phyloP scores from a whole-genome alignment of 306 rosid genomes.

The Glycine latifolia region DNA sequence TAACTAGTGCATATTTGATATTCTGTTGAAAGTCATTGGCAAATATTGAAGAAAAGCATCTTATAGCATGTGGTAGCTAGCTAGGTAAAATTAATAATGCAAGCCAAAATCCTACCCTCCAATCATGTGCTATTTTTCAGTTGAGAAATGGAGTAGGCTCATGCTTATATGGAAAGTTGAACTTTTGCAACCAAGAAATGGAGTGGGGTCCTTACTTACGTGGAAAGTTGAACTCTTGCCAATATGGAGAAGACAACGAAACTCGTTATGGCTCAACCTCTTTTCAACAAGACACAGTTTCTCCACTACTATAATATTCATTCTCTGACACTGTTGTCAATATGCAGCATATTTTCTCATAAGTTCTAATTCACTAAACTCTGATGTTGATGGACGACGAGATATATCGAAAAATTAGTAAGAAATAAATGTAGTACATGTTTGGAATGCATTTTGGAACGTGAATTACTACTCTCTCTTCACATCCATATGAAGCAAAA shows the following conservation, averaged over 20 bases:
- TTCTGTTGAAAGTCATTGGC: neutral
- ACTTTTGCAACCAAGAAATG: slow-evolving; percentile 21
- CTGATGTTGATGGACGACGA: no score
- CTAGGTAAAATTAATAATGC: slow-evolving; percentile 31
- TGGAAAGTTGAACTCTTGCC: slow-evolving; percentile 47
- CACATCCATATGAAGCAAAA: no score
- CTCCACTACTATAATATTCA: slow-evolving; percentile 58
- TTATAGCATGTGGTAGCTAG: neutral
- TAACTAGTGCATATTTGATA: neutral
- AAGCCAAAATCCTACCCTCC: slow-evolving; percentile 41
- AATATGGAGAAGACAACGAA: slow-evolving; percentile 40
- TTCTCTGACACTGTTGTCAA: slow-evolving; percentile 30
- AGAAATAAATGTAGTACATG: no score
- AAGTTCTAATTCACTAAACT: no score
- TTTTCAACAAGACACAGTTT: slow-evolving; percentile 42
- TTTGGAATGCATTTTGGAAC: no score
- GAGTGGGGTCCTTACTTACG: slow-evolving; percentile 53
- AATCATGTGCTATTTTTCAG: slow-evolving; percentile 44
- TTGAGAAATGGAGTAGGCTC: slow-evolving; percentile 51
- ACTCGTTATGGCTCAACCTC: slow-evolving; percentile 33
- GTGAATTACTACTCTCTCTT: no score
- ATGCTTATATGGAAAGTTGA: slow-evolving; percentile 54
- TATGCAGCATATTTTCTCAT: no score
- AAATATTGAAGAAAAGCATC: slow-evolving; percentile 42
- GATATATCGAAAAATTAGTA: no score